Evolutionary conservation across 192 early-diverging fungal genomes (phyloP).

Genomic region (Dispira parvispora): DNA sequence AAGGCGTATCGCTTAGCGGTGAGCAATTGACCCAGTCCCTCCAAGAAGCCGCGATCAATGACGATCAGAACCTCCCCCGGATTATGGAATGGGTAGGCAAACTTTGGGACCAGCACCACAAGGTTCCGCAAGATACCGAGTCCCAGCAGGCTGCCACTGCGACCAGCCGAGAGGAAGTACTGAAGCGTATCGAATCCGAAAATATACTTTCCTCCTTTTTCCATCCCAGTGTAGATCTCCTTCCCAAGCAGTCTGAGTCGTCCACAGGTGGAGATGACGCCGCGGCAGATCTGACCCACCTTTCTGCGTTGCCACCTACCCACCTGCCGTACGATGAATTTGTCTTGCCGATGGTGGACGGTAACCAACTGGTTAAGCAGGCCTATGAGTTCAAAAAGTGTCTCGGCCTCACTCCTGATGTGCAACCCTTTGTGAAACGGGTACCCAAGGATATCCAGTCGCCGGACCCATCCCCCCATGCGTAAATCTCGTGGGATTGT

Average conservation of each 20-base stretch:
- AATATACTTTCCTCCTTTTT: not conserved
- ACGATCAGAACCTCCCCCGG: not conserved
- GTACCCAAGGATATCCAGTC: not conserved
- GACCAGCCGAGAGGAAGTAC: not conserved
- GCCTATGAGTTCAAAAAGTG: not conserved
- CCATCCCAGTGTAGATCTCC: not conserved
- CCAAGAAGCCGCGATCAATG: not conserved
- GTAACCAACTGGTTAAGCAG: not conserved
- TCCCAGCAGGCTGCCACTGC: not conserved
- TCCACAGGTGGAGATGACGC: not conserved
- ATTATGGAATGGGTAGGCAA: not conserved
- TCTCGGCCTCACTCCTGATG: not conserved
- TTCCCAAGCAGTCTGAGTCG: not conserved
- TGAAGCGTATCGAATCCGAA: not conserved
- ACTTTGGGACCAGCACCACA: not conserved
- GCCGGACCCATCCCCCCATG: no score
- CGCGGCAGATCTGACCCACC: not conserved
- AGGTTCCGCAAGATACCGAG: not conserved
- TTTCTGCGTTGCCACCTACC: not conserved
- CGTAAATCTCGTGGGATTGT: no score
- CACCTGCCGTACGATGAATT: not conserved
- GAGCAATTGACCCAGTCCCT: not conserved
- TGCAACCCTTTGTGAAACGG: not conserved
- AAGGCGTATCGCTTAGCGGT: not conserved
- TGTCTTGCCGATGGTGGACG: conserved; percentile 2